phyloP scores from a whole-genome alignment of 768 basidiomycete species.

The Multifurca ochricompacta region DNA sequence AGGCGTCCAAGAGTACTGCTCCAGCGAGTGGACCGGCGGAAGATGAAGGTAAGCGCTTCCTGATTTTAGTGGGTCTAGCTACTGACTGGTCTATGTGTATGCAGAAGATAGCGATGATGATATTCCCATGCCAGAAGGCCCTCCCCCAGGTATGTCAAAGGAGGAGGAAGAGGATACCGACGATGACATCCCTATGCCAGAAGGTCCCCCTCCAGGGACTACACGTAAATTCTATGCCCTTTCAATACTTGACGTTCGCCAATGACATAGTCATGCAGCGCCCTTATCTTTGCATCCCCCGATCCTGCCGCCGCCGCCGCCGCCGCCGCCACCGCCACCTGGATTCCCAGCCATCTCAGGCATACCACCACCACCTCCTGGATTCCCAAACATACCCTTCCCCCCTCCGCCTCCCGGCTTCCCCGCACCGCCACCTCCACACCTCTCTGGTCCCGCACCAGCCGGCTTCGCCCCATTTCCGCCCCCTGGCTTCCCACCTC shows the following conservation, averaged over 20 bases:
- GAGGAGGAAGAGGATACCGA: conserved; percentile 28
- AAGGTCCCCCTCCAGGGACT: conserved; percentile 45
- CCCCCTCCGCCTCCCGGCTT: conserved; percentile 10
- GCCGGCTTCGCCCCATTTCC: conserved; percentile 21
- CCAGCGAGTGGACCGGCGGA: conserved; percentile 27
- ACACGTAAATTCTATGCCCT: conserved; percentile 19
- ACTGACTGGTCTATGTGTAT: background rate
- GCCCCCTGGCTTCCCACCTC: conserved; percentile 22
- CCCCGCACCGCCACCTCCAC: conserved; percentile 24
- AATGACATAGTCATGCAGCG: conserved; percentile 18
- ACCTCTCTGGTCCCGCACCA: conserved; percentile 14
- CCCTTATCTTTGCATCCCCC: conserved; percentile 22
- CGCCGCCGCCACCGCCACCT: conserved; percentile 21
- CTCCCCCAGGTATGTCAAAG: conserved; percentile 40
- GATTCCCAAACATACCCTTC: conserved; percentile 4
- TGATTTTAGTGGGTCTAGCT: background rate
- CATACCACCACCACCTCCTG: conserved; percentile 8
- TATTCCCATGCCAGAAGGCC: conserved; percentile 56
- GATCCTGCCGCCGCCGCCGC: conserved; percentile 21
- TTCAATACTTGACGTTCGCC: conserved; percentile 26
- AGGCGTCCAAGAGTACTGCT: conserved; percentile 36
- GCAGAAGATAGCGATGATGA: conserved; percentile 43
- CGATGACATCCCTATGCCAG: conserved; percentile 60
- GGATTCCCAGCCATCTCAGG: conserved; percentile 20
- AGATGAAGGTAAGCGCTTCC: conserved; percentile 36